phyloP scores from a whole-genome alignment of 148 eudicot genomes.

The Nepenthes gracilis region DNA sequence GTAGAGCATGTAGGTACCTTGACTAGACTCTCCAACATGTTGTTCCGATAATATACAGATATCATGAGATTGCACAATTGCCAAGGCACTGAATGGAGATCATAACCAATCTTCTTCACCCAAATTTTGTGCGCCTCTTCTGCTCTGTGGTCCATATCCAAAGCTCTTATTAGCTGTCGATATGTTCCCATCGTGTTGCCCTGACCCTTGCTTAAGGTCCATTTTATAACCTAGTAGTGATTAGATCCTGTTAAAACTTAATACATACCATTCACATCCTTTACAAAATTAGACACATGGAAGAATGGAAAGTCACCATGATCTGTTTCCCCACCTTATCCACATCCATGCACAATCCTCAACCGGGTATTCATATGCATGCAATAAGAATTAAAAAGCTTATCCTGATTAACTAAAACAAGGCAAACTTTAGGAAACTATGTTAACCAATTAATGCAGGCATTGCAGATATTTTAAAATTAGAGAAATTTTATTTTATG shows the following conservation, averaged over 20 bases:
- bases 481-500: too few species aligned
- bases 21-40: constrained; percentile 64
- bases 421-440: too few species aligned
- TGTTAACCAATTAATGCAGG: too few species aligned
- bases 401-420: too few species aligned
- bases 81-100: constrained; percentile 86
- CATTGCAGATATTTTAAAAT: too few species aligned
- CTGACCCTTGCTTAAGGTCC: constrained; percentile 98
- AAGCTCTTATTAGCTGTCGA: constrained; percentile 69
- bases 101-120: constrained; percentile 69
- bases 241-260: neutral
- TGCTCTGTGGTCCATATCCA: constrained; percentile 79
- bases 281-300: neutral
- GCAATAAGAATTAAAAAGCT: too few species aligned
- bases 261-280: neutral
- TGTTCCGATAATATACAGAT: constrained; percentile 65
- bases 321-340: too few species aligned
- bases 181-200: constrained; percentile 78
- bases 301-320: neutral
- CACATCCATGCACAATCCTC: too few species aligned
- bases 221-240: constrained; percentile 50
- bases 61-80: constrained; percentile 69
- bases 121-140: constrained; percentile 82
- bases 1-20: constrained; percentile 20
- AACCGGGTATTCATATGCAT: too few species aligned